A percentile compares a stretch with the other conserved stretches of the same genome.
These are phyloP conservation scores for Mycena amicta DNA, from an alignment of 768 basidiomycete species.

Conservation along the genomic window DNA sequence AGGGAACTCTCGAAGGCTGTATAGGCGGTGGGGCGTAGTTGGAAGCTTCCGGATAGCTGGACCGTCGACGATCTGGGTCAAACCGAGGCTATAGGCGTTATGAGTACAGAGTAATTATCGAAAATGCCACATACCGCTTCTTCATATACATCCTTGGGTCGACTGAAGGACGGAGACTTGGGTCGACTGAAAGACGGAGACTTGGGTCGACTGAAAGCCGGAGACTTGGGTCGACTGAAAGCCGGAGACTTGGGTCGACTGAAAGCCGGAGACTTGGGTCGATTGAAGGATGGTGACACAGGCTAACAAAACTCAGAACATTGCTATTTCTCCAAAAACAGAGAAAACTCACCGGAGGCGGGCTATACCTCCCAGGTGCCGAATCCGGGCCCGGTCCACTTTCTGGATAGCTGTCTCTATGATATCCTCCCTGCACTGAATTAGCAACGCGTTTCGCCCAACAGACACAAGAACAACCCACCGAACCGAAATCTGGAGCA, in stretches of 20 bases:
- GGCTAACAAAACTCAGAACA: background rate
- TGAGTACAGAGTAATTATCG: background rate
- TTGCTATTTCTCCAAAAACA: background rate
- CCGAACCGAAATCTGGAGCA: background rate
- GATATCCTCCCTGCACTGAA: slow-evolving; percentile 7
- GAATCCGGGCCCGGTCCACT: slow-evolving; percentile 16
- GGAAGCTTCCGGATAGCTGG: slow-evolving; percentile 9
- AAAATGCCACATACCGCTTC: slow-evolving; percentile 8
- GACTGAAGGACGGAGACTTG: no score
- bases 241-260: no score
- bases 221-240: no score
- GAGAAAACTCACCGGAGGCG: slow-evolving; percentile 11
- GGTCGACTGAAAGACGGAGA: no score
- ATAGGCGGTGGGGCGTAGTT: slow-evolving; percentile 1
- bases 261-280: no score
- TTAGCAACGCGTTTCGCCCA: background rate
- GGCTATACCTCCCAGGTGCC: slow-evolving; percentile 6
- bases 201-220: no score
- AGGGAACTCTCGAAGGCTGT: slow-evolving; percentile 6
- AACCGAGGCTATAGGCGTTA: slow-evolving; percentile 2
- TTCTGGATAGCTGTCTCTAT: slow-evolving; percentile 14
- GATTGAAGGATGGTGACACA: no score
- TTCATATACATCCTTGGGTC: slow-evolving; percentile 13
- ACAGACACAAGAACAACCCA: background rate
- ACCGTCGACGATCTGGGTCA: slow-evolving; percentile 10